Conservation (phyloP, 345 rosid species). For the Stellera chamaejasme region DNA sequence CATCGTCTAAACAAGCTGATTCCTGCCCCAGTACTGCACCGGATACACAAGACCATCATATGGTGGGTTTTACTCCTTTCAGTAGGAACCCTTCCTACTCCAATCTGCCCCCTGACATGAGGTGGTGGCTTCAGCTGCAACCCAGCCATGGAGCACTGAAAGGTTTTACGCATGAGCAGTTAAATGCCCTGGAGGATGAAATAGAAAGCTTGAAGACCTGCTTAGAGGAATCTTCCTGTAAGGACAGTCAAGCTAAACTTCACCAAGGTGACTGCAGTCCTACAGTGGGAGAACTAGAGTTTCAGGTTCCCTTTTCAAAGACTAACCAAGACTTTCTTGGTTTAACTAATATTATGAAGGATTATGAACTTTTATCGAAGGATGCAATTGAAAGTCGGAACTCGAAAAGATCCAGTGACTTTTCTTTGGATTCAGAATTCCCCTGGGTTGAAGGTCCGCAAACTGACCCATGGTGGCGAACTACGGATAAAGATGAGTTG, state of each 20-base stretch:
- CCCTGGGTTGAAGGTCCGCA: slow-evolving; percentile 57
- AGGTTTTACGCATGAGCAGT: slow-evolving; percentile 38
- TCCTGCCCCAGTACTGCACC: slow-evolving; percentile 34
- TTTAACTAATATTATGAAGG: slow-evolving; percentile 27
- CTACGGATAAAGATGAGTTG: slow-evolving; percentile 65
- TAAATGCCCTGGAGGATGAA: slow-evolving; percentile 41
- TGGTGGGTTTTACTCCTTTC: slow-evolving; percentile 47
- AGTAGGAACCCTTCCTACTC: slow-evolving; percentile 39
- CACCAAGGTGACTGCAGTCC: not conserved
- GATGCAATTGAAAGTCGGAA: slow-evolving; percentile 27
- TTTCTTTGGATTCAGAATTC: slow-evolving; percentile 35
- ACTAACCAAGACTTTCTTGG: slow-evolving; percentile 33
- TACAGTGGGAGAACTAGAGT: not conserved
- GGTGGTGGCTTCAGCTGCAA: slow-evolving; percentile 73
- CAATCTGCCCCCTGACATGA: slow-evolving; percentile 39
- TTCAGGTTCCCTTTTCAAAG: slow-evolving; percentile 1
- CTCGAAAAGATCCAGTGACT: slow-evolving; percentile 28
- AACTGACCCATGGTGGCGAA: slow-evolving; percentile 85
- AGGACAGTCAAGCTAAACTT: slow-evolving; percentile 4
- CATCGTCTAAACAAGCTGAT: slow-evolving; percentile 45
- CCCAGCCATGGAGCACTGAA: slow-evolving; percentile 51
- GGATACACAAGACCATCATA: slow-evolving; percentile 34
- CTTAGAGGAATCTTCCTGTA: slow-evolving; percentile 18
- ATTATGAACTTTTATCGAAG: slow-evolving; percentile 26
- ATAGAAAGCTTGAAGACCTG: slow-evolving; percentile 27